These are phyloP conservation scores for Mortierella sp. DNA, from an alignment of 371 early-diverging fungal genomes.

Conservation along the genomic window DNA sequence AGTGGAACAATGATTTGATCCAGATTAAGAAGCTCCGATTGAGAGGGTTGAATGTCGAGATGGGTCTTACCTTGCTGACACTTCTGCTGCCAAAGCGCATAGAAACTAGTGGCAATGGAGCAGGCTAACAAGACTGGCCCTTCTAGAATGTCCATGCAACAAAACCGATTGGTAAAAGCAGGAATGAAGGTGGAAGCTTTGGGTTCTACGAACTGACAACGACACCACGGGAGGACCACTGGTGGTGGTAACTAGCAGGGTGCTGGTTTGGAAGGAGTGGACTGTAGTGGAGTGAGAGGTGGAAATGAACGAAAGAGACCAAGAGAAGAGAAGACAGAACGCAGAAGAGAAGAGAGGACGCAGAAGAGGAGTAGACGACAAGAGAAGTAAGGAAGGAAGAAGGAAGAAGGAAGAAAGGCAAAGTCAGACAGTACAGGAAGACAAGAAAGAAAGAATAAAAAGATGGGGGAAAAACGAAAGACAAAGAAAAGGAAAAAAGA, in stretches of 20 bases:
- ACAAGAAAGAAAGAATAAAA: background rate
- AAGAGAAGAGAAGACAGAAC: background rate
- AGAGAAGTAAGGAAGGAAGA: background rate
- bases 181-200: background rate
- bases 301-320: background rate
- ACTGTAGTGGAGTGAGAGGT: background rate
- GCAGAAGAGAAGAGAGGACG: conserved; percentile 4
- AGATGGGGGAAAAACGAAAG: background rate
- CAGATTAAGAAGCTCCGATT: no score
- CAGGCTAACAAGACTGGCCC: conserved; percentile 41
- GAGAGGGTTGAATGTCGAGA: no score
- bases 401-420: background rate
- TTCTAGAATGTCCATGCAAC: conserved; percentile 49
- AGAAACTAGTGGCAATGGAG: conserved; percentile 29
- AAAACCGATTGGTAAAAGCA: background rate
- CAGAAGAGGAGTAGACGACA: conserved; percentile 5
- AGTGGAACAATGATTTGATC: no score
- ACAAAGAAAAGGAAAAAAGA: background rate
- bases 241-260: background rate
- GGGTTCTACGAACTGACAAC: no score
- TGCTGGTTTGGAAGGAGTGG: background rate
- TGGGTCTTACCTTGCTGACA: conserved; percentile 40
- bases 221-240: no score
- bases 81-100: conserved; percentile 32
- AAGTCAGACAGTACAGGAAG: background rate